Percentiles rank a stretch among this genome's conserved stretches.
Conservation (phyloP, 2,329 filamentous ascomycete species). For the Phyllosticta citribraziliensis region DNA sequence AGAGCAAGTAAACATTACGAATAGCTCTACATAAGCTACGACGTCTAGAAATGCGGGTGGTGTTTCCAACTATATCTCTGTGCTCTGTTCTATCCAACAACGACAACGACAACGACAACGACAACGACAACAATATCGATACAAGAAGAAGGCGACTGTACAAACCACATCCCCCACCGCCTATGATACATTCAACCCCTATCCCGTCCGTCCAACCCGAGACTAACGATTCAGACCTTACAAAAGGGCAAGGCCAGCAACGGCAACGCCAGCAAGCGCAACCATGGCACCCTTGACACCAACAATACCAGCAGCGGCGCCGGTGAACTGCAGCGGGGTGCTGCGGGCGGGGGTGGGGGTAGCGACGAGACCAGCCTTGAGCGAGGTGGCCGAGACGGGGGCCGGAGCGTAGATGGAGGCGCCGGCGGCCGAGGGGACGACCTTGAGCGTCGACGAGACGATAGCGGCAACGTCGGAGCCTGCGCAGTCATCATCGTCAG, state of each 20-base stretch:
- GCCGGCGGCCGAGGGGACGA: neutral
- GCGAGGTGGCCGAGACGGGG: neutral
- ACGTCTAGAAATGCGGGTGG: no score
- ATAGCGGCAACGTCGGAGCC: neutral
- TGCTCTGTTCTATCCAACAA: no score
- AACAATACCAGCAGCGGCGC: conserved; percentile 12
- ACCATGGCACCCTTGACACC: neutral
- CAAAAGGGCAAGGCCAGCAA: conserved; percentile 15
- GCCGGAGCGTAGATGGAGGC: neutral
- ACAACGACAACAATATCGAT: no score
- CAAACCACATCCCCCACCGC: neutral
- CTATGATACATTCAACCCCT: neutral
- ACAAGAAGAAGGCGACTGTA: no score
- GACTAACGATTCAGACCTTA: conserved; percentile 6
- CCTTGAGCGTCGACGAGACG: neutral
- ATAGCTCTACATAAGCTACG: no score
- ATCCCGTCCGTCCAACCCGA: neutral
- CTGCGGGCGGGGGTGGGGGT: neutral
- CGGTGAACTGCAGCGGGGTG: conserved; percentile 10
- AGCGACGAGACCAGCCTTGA: neutral
- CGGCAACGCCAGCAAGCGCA: conserved; percentile 4
- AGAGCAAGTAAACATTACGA: no score
- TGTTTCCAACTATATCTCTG: no score
- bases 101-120: no score
- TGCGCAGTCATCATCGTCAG: conserved; percentile 6